phyloP scores from a whole-genome alignment of 2,329 filamentous ascomycete genomes.

The Xylaria sp. region DNA sequence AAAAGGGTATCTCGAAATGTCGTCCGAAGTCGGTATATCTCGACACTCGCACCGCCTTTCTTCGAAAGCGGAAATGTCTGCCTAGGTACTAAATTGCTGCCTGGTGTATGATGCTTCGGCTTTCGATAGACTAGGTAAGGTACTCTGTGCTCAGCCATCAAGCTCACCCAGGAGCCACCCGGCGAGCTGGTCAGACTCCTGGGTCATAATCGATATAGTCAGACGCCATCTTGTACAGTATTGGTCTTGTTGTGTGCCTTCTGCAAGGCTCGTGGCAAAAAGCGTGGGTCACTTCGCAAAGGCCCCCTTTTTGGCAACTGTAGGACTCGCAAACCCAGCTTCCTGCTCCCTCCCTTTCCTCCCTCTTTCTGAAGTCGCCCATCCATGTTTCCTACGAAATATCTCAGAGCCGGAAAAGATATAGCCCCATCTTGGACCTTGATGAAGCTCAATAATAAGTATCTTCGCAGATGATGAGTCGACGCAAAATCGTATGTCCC shows the following conservation, averaged over 20 bases:
- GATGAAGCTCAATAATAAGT: neutral
- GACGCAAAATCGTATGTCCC: neutral
- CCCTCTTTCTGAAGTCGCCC: neutral
- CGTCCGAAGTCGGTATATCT: neutral
- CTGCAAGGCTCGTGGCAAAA: constrained; percentile 2
- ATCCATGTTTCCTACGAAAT: neutral
- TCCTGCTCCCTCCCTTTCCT: neutral
- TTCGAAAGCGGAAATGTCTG: neutral
- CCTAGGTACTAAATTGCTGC: constrained; percentile 20
- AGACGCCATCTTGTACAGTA: neutral
- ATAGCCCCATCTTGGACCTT: constrained; percentile 3
- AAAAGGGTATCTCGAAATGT: neutral
- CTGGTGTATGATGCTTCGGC: constrained; percentile 6
- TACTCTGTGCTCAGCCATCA: constrained; percentile 22
- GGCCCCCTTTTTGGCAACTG: constrained; percentile 1
- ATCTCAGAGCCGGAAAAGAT: neutral
- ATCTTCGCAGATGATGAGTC: constrained; percentile 6
- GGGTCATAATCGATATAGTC: neutral
- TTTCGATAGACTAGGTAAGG: neutral
- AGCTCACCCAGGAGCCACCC: neutral
- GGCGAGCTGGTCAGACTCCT: neutral
- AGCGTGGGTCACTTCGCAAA: constrained; percentile 1
- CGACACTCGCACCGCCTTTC: neutral
- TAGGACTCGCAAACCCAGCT: constrained; percentile 1
- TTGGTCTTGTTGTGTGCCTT: constrained; percentile 17